Evolutionary conservation across 345 rosid genomes (phyloP).

Genomic region (Schrenkiella parvula): DNA sequence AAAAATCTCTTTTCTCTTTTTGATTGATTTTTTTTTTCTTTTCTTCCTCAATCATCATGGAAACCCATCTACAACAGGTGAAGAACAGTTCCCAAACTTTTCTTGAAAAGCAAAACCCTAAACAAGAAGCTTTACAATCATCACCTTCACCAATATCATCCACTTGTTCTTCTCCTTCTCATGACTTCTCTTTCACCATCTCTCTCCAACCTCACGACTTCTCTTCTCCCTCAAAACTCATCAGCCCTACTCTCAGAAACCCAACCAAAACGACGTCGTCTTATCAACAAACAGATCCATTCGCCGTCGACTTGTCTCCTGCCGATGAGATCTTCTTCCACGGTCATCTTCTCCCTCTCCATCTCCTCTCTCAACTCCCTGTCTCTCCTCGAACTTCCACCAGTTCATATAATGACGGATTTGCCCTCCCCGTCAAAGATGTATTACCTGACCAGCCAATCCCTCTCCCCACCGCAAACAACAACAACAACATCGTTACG

Average conservation of each 20-base stretch:
- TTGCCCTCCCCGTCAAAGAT: conserved; percentile 45
- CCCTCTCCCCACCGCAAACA: conserved; percentile 5
- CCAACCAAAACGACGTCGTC: conserved; percentile 31
- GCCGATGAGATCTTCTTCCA: conserved; percentile 98
- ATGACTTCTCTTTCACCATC: conserved; percentile 91
- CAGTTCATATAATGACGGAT: conserved; percentile 59
- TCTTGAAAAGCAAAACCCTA: conserved; percentile 38
- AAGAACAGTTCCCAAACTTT: conserved; percentile 37
- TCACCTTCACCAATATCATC: conserved; percentile 51
- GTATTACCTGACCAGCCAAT: conserved; percentile 37
- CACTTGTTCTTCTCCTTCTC: conserved; percentile 75
- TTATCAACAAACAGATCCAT: conserved; percentile 42
- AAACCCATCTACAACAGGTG: conserved; percentile 36
- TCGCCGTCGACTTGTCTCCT: conserved; percentile 81
- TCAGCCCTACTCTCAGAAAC: conserved; percentile 22
- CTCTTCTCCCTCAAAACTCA: conserved; percentile 33
- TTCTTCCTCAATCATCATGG: conserved; percentile 42
- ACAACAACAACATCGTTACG: conserved; percentile 8
- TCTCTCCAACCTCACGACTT: conserved; percentile 55
- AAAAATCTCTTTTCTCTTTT: conserved; percentile 19
- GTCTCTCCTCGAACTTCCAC: conserved; percentile 74
- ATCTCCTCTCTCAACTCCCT: conserved; percentile 76
- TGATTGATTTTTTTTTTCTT: neutral
- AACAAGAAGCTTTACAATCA: conserved; percentile 29
- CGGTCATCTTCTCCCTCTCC: conserved; percentile 96